phyloP scores from a whole-genome alignment of 2,329 filamentous ascomycete genomes.

The Hypoxylon rubiginosum region DNA sequence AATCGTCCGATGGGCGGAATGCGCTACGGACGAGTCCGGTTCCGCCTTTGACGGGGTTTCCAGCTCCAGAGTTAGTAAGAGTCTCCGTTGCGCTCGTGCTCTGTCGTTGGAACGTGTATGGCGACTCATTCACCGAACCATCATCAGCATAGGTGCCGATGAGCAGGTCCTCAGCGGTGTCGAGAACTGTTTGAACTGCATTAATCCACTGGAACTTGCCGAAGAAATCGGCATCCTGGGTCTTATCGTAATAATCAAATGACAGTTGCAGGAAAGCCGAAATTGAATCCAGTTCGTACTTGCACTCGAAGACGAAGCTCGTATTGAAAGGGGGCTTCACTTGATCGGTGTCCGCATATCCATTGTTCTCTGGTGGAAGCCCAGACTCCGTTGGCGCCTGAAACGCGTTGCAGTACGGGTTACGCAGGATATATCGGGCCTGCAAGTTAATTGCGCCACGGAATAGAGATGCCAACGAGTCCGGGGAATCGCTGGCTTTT shows the following conservation, averaged over 20 bases:
- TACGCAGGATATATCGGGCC: slow-evolving; percentile 75
- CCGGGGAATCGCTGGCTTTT: slow-evolving; percentile 61
- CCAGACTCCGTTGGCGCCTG: slow-evolving; percentile 85
- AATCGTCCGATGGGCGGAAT: slow-evolving; percentile 84
- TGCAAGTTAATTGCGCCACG: slow-evolving; percentile 84
- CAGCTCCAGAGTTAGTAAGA: slow-evolving; percentile 74
- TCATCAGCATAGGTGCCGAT: slow-evolving; percentile 75
- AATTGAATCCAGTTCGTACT: slow-evolving; percentile 86
- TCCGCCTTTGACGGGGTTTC: slow-evolving; percentile 79
- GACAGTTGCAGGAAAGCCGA: slow-evolving; percentile 80
- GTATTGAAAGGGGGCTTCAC: slow-evolving; percentile 74
- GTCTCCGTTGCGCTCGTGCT: slow-evolving; percentile 80
- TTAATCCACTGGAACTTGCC: slow-evolving; percentile 75
- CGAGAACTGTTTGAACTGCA: slow-evolving; percentile 74
- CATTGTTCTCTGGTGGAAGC: slow-evolving; percentile 69
- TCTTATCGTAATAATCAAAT: slow-evolving; percentile 78
- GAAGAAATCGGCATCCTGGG: slow-evolving; percentile 75
- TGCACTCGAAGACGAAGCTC: slow-evolving; percentile 82
- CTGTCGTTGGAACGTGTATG: slow-evolving; percentile 78
- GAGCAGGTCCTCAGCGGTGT: slow-evolving; percentile 60
- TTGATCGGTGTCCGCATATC: slow-evolving; percentile 71
- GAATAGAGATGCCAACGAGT: slow-evolving; percentile 76
- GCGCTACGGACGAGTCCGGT: slow-evolving; percentile 80
- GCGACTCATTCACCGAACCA: slow-evolving; percentile 65
- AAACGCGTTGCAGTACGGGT: slow-evolving; percentile 94